Conservation (phyloP, 1,284 basidiomycete species). For the Exsudoporus floridanus region DNA sequence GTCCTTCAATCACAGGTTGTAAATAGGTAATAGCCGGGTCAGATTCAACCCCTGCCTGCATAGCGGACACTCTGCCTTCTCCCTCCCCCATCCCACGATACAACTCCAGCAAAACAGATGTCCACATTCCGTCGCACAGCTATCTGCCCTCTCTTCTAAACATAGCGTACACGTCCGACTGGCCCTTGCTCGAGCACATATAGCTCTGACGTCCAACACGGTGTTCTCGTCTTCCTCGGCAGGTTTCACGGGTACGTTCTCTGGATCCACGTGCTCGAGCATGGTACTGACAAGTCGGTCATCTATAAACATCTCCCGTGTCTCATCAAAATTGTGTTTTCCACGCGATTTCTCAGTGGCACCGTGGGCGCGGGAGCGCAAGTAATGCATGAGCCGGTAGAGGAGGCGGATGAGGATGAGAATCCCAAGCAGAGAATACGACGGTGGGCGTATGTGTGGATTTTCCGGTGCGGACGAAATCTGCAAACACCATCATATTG, state of each 20-base stretch:
- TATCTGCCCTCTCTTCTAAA: slow-evolving; percentile 76
- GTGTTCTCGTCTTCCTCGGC: slow-evolving; percentile 72
- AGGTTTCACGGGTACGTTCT: slow-evolving; percentile 50
- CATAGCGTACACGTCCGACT: slow-evolving; percentile 84
- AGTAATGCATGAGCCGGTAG: slow-evolving; percentile 54
- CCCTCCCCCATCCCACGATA: slow-evolving; percentile 83
- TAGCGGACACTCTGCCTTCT: slow-evolving; percentile 89
- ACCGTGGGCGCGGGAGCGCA: slow-evolving; percentile 35
- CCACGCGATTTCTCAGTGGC: slow-evolving; percentile 32
- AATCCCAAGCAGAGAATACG: slow-evolving; percentile 83
- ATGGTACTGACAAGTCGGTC: slow-evolving; percentile 60
- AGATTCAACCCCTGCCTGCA: slow-evolving; percentile 80
- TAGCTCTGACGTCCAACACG: slow-evolving; percentile 54
- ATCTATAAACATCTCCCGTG: slow-evolving; percentile 62
- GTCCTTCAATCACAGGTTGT: slow-evolving; percentile 63
- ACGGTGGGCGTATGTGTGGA: slow-evolving; percentile 71
- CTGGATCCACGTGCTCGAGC: slow-evolving; percentile 52
- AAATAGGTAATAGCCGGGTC: slow-evolving; percentile 74
- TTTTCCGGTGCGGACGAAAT: slow-evolving; percentile 70
- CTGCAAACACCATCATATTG: slow-evolving; percentile 40
- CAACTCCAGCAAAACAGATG: slow-evolving; percentile 96
- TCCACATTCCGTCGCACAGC: slow-evolving; percentile 89
- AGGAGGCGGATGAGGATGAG: slow-evolving; percentile 71
- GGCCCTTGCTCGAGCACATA: slow-evolving; percentile 53
- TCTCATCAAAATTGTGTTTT: slow-evolving; percentile 34